These are phyloP conservation scores for Scedosporium aurantiacum DNA, from an alignment of 2,329 filamentous ascomycete species.

Conservation along the genomic window DNA sequence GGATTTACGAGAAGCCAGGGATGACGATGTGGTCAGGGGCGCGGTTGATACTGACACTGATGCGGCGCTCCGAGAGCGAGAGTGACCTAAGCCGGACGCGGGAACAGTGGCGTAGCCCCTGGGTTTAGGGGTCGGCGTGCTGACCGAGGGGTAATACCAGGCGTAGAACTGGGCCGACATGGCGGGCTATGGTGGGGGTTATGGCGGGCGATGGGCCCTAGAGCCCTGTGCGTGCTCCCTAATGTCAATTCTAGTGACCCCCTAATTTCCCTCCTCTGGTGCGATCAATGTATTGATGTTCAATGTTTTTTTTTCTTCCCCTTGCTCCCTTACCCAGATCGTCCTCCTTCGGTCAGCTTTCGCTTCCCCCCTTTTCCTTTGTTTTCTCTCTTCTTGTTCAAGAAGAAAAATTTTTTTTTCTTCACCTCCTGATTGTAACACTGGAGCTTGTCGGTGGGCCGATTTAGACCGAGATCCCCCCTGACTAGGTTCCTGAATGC, in stretches of 20 bases:
- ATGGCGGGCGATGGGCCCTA: background rate
- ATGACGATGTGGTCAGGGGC: background rate
- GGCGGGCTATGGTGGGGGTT: background rate
- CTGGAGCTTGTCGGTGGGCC: background rate
- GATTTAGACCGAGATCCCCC: background rate
- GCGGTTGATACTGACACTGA: background rate
- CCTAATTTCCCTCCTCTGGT: background rate
- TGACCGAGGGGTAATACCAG: background rate
- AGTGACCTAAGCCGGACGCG: background rate
- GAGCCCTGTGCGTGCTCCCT: background rate
- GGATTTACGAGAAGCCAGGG: background rate
- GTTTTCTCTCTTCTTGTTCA: background rate
- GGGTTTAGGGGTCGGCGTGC: background rate
- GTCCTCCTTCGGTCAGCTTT: no score
- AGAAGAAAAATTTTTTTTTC: background rate
- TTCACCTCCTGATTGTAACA: background rate
- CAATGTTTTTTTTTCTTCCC: no score
- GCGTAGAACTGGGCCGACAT: background rate
- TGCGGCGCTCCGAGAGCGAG: conserved; percentile 1
- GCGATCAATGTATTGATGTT: no score
- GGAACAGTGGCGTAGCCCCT: background rate
- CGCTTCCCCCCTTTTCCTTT: background rate
- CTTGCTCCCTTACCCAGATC: no score
- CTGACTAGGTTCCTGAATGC: background rate
- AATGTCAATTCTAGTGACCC: background rate